Evolutionary conservation across 2,329 filamentous ascomycete species (phyloP), one percentile per base, ranked within the genome.

Genomic region (Aureobasidium sp.): DNA sequence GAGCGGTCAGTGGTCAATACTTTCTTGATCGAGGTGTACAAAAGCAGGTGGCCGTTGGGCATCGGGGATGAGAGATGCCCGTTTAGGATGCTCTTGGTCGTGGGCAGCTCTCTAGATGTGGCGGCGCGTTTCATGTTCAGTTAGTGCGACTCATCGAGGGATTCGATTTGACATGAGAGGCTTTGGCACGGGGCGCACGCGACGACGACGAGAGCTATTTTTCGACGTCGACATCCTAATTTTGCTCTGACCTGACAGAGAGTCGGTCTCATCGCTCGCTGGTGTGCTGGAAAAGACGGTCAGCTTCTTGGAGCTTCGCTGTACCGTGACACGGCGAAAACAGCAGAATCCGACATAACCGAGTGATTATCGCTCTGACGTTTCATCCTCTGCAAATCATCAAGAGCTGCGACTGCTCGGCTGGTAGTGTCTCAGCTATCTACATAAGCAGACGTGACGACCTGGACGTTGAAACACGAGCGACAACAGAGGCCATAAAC

Each of bases 361-460:
- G 53, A 57, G 55, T 59, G 55, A 59, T 59, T 48, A 43, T 37
- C 55, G 55, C 55, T 57, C 39, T 59, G 55, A 59, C 55, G 55
- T 59, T 59, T 59, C 55, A 59, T 59, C 55, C 41, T 59, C 43
- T 59, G 55, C 55, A 59, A 36, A 59, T 59, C 55, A 59, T 59
- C 32, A 5, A 24, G 20, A 46, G 53, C 53, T 57, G 53, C 34
- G 55, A 59, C 41, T 47, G 55, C 29, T 59, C 43, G 41, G 55
- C 55, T 59, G 55, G 43, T 59, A 48, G 55, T 59, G 55, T 59
- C 43, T 48, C 32, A 47, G 47, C 52, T 56, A 36, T 47, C 39
- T 44, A 57, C 53, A 57, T 34, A 47, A 57, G 27, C 47, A 51
- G 47, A 37, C n/a, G 36, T 43, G 32, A 44, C 55, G 55, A 59